These are phyloP conservation scores for Didymella exigua DNA, from an alignment of 2,329 filamentous ascomycete genomes.

Conservation along the genomic window DNA sequence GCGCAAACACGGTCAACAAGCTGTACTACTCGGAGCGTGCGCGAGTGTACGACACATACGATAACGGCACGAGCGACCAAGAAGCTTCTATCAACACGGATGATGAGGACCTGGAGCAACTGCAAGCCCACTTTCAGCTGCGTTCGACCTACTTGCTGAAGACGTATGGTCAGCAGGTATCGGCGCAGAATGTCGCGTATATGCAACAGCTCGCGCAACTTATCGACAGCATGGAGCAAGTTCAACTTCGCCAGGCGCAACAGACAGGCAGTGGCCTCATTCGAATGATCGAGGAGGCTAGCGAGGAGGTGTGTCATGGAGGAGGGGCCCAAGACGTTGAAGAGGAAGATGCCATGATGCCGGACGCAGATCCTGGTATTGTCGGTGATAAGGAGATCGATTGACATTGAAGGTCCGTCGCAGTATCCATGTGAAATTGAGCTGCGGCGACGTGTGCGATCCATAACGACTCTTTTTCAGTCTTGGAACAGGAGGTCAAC, in stretches of 20 bases:
- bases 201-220: background rate
- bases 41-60: conserved; percentile 14
- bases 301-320: background rate
- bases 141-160: background rate
- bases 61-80: background rate
- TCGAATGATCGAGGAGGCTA: background rate
- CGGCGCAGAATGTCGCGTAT: background rate
- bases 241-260: background rate
- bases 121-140: background rate
- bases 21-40: conserved; percentile 15
- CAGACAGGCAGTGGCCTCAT: background rate
- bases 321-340: background rate
- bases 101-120: background rate
- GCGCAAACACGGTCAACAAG: conserved; percentile 21
- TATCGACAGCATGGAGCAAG: background rate
- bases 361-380: background rate
- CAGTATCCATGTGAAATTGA: background rate
- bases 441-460: background rate
- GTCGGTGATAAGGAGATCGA: background rate
- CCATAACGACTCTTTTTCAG: background rate
- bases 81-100: background rate
- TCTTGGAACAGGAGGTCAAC: too few relatives aligned
- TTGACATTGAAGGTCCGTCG: background rate
- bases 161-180: background rate
- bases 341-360: background rate